Evolutionary conservation across 495 filamentous ascomycete genomes (phyloP).

Genomic region (Echria macrotheca): DNA sequence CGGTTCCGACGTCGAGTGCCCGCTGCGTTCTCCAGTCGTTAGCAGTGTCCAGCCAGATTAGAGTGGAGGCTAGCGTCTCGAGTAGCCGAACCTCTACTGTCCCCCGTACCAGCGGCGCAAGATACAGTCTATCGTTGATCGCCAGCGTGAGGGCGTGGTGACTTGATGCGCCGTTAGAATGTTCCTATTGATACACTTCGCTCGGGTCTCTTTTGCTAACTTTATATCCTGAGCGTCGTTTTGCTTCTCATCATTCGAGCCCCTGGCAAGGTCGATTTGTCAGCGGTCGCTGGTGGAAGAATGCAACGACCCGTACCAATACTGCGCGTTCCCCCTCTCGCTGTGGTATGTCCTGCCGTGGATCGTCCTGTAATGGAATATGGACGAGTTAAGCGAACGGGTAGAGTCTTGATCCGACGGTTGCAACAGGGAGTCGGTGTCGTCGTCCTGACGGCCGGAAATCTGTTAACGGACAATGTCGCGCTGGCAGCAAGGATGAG

Average conservation of each 20-base stretch:
- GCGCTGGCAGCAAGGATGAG: too few relatives aligned
- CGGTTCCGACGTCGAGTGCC: constrained; percentile 6
- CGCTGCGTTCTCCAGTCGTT: too few relatives aligned
- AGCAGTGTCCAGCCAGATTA: too few relatives aligned
- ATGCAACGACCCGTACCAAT: too few relatives aligned
- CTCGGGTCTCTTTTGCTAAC: too few relatives aligned
- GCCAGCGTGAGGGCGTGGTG: constrained; percentile 35
- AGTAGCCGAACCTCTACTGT: constrained; percentile 4
- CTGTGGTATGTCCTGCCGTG: constrained; percentile 38
- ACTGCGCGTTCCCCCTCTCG: constrained; percentile 21
- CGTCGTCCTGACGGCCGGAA: constrained; percentile 1
- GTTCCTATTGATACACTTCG: too few relatives aligned
- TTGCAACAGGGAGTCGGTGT: constrained; percentile 26
- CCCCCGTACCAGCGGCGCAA: constrained; percentile 49
- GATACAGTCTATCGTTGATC: constrained; percentile 50
- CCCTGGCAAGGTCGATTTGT: constrained; percentile 22
- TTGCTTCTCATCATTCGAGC: constrained; percentile 35
- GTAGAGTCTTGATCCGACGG: constrained; percentile 29
- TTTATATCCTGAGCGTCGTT: constrained; percentile 38
- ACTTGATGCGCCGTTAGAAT: too few relatives aligned
- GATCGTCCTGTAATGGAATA: constrained; percentile 39
- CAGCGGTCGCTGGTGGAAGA: too few relatives aligned
- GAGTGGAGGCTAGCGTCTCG: too few relatives aligned
- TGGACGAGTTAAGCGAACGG: constrained; percentile 38
- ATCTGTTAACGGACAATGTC: too few relatives aligned